Evolutionary conservation across 164 flowering plant genomes (phyloP).

Genomic region (Hamamelis virginiana): DNA sequence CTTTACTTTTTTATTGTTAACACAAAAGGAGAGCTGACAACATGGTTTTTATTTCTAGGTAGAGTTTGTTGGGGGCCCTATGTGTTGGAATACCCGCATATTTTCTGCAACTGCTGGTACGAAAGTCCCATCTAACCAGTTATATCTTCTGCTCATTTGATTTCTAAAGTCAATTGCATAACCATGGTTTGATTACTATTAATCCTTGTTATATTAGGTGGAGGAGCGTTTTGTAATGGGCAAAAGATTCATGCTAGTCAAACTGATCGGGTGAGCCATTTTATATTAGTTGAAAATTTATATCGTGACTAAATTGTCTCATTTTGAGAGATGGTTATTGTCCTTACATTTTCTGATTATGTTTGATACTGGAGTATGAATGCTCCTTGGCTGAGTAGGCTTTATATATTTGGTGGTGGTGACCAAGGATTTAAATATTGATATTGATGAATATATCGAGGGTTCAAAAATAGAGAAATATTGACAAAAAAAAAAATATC

Average conservation of each 20-base stretch:
- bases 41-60: constrained; percentile 48
- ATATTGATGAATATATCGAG: too few relatives aligned
- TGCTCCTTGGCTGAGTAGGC: background rate
- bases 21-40: background rate
- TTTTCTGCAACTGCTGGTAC: constrained; percentile 91
- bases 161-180: constrained; percentile 4
- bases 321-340: too few relatives aligned
- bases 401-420: background rate
- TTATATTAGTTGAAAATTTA: background rate
- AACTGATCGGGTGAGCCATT: constrained; percentile 59
- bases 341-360: background rate
- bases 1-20: background rate
- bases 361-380: background rate
- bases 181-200: constrained; percentile 11
- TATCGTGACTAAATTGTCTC: background rate
- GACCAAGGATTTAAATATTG: too few relatives aligned
- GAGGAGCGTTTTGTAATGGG: constrained; percentile 91
- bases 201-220: constrained; percentile 46
- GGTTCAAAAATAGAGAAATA: too few relatives aligned
- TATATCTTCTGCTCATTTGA: background rate
- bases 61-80: constrained; percentile 95
- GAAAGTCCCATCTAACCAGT: background rate
- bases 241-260: constrained; percentile 73
- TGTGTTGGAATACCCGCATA: constrained; percentile 91
- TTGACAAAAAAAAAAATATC: too few relatives aligned